phyloP scores from a whole-genome alignment of 140 eudicot species.

The Anethum foeniculum region DNA sequence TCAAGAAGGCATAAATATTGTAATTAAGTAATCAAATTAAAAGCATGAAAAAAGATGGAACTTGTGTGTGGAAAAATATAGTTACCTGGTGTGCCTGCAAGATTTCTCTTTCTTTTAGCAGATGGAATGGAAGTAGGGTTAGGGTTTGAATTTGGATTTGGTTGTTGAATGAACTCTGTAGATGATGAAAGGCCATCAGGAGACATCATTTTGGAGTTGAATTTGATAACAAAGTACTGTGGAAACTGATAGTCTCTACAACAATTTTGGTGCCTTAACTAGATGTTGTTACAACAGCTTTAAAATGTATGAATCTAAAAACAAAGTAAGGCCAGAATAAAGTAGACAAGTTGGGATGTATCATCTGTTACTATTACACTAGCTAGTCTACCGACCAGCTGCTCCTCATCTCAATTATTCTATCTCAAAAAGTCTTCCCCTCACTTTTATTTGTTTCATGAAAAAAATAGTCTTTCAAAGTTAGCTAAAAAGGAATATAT shows the following conservation, averaged over 20 bases:
- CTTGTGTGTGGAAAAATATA: neutral
- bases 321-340: neutral
- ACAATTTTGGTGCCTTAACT: constrained; percentile 16
- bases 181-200: constrained; percentile 60
- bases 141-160: constrained; percentile 32
- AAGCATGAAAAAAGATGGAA: neutral
- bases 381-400: neutral
- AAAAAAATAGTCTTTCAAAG: constrained; percentile 20
- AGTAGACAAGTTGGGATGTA: constrained; percentile 3
- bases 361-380: neutral
- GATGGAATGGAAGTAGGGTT: constrained; percentile 52
- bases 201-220: constrained; percentile 41
- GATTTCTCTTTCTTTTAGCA: constrained; percentile 59
- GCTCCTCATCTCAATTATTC: constrained; percentile 1
- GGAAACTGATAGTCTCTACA: neutral
- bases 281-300: neutral
- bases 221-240: neutral
- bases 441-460: constrained; percentile 33
- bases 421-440: constrained; percentile 15
- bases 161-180: constrained; percentile 48
- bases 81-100: constrained; percentile 71
- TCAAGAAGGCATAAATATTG: neutral
- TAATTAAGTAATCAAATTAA: neutral
- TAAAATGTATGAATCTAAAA: neutral
- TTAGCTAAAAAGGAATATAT: constrained; percentile 14